Base-by-base conservation (phyloP, 805 yeast species). In the Saccharomycopsis guyanensis region DNA sequence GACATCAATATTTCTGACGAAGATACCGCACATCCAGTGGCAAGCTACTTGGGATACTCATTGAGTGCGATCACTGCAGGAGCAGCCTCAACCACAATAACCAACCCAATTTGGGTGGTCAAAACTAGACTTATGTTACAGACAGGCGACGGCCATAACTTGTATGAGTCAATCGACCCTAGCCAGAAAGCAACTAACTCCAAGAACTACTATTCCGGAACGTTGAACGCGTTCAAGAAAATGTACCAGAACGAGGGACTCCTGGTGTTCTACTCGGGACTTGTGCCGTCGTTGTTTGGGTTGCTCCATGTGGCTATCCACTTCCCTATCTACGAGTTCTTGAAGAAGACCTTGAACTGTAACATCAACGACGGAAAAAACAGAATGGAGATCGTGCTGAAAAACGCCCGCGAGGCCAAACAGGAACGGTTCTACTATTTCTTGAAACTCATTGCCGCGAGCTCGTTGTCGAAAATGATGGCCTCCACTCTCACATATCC, bases 71-170 rank as follows among this genome's bases (percentile, higher is more conserved):
- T 91, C 42, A 75, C 86, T 3, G 96, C 97, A 1, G 98, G 98
- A 24, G 78, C 86, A 46, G 77, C 81, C 5, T 84, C 95, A 2
- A 84, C 97, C 0, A 70, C 86, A 8, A 62, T 80, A 6, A 91
- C 96, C 0, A 93, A 93, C 61, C 98, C 98, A 8, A 86, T 91
- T 12, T 93, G 98, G 98, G 97, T 93, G 38, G 89, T 93, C 25
- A 93, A 93, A 61, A 93, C 98, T 1, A 70, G 98, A 57, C 66
- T 93, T 43, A 93, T 93, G 97, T 70, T 89, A 35, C 95, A 86
- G 58, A 80, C 82, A 45, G 75, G 72, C 25, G 61, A 65, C 40
- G 70, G 73, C 10, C 56, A 58, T 38, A 66, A 71, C 4, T 62
- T 66, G 13, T 65, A 68, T 53, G 65, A 61, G 44, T 19, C 34